A percentile compares a stretch with the other conserved stretches of the same genome.
These are phyloP conservation scores for Saccharomycopsis hybrid DNA, from an alignment of 1,139 yeast species.

Conservation along the genomic window DNA sequence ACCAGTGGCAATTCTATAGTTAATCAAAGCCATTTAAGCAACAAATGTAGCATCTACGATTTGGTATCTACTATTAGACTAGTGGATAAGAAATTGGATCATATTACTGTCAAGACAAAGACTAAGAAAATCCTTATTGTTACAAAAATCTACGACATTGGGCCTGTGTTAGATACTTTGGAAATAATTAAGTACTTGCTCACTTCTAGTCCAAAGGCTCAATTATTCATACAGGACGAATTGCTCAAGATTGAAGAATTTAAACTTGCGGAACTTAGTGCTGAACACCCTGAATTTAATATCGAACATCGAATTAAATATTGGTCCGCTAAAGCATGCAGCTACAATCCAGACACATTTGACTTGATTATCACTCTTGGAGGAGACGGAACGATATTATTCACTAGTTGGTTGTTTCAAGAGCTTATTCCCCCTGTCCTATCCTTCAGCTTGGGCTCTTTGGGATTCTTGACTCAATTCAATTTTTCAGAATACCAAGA, in stretches of 20 bases:
- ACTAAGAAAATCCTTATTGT: conserved; percentile 56
- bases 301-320: conserved; percentile 36
- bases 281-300: conserved; percentile 31
- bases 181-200: conserved; percentile 56
- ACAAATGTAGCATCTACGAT: conserved; percentile 8
- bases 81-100: conserved; percentile 43
- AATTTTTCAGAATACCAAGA: conserved; percentile 48
- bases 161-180: conserved; percentile 48
- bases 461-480: conserved; percentile 80
- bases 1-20: conserved; percentile 1
- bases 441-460: conserved; percentile 74
- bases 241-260: conserved; percentile 38
- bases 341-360: conserved; percentile 38
- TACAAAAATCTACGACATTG: conserved; percentile 62
- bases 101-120: conserved; percentile 53
- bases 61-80: conserved; percentile 38
- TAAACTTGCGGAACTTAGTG: conserved; percentile 34
- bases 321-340: conserved; percentile 53
- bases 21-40: background rate
- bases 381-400: conserved; percentile 86
- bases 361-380: conserved; percentile 69
- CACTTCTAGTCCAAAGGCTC: conserved; percentile 33
- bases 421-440: conserved; percentile 76
- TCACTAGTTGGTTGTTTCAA: conserved; percentile 55
- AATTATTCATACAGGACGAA: conserved; percentile 48